Percentiles rank a stretch among this genome's conserved stretches.
phyloP scores from a whole-genome alignment of 306 rosid genomes.

The Castanospermum australe region DNA sequence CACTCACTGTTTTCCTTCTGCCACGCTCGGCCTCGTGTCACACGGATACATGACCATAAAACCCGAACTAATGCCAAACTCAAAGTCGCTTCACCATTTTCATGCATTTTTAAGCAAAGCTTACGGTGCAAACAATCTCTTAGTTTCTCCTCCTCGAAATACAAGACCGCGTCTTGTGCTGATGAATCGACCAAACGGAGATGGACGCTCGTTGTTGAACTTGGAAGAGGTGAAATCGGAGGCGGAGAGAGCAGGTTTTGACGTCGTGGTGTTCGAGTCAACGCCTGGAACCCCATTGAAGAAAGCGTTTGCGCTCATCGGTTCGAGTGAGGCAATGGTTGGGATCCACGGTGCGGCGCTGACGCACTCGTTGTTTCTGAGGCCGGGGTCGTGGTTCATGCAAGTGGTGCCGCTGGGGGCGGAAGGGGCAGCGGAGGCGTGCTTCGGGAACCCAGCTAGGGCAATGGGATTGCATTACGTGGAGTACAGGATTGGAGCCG shows the following conservation, averaged over 20 bases:
- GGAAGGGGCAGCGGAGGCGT: slow-evolving; percentile 27
- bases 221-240: slow-evolving; percentile 8
- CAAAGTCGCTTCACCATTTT: slow-evolving; percentile 27
- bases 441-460: not conserved
- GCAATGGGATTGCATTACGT: slow-evolving; percentile 19
- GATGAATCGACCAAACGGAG: not conserved
- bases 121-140: not conserved
- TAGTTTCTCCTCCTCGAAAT: not conserved
- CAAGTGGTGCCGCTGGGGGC: slow-evolving; percentile 53
- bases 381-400: slow-evolving; percentile 22
- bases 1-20: slow-evolving; percentile 50
- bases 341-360: slow-evolving; percentile 50
- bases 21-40: slow-evolving; percentile 43
- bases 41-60: slow-evolving; percentile 42
- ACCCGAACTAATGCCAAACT: slow-evolving; percentile 15
- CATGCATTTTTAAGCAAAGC: slow-evolving; percentile 39
- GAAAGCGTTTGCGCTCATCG: slow-evolving; percentile 29
- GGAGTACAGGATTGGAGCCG: slow-evolving; percentile 32
- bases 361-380: slow-evolving; percentile 43
- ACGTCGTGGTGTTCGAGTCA: slow-evolving; percentile 39
- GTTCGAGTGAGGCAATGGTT: slow-evolving; percentile 48
- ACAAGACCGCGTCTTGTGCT: slow-evolving; percentile 1
- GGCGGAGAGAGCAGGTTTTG: slow-evolving; percentile 33
- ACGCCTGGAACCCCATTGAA: not conserved
- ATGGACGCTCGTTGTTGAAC: slow-evolving; percentile 21